Base-by-base conservation (phyloP, 257 asterid genomes). In the Solanum habrochaites region DNA sequence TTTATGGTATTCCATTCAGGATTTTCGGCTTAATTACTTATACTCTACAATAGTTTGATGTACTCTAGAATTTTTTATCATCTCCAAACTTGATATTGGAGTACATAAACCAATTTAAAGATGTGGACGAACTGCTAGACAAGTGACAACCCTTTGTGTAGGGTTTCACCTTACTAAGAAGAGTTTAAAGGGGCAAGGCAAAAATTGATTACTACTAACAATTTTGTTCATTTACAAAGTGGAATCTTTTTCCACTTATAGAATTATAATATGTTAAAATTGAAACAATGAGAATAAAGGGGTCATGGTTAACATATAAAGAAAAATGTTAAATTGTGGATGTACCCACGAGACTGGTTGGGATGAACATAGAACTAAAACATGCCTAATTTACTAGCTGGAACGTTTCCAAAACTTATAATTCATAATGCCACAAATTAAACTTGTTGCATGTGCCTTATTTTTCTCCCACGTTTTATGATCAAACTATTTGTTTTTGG, bases 281-380 rank as follows among this genome's bases (percentile, higher is more conserved):
- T 45, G 83, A 56, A 20, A 52, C 43, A 81, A 27, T 32, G 67
- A 25, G 11, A 42, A 42, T 29, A 52, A 80, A 42, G 7, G 11
- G 39, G 58, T 27, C 12, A 40, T 43, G 71, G 40, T 45, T 25
- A 13, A 40, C 42, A 58, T 60, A 31, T 67, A 25, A 86, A 82
- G 87, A 52, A 85, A 83, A 86, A 52, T 29, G 47, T 56, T 80
- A 82, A 11, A 62, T 52, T 71, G 81, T 81, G n/a, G 66, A 37
- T 18, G 43, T 49, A 49, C 60, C 47, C 90, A 88, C 87, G 85
- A 82, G 88, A 58, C 62, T 88, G 89, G 87, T 82, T 86, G 81
- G 90, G 85, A 88, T 87, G n/a, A 82, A 82, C 81, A 72, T 71
- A 85, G 88, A 42, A 43, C 29, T 25, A 60, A 45, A 86, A 82